A percentile compares a stretch with the other conserved stretches of the same genome.
phyloP scores from a whole-genome alignment of 495 filamentous ascomycete genomes.

The Penicillium bialowiezense region DNA sequence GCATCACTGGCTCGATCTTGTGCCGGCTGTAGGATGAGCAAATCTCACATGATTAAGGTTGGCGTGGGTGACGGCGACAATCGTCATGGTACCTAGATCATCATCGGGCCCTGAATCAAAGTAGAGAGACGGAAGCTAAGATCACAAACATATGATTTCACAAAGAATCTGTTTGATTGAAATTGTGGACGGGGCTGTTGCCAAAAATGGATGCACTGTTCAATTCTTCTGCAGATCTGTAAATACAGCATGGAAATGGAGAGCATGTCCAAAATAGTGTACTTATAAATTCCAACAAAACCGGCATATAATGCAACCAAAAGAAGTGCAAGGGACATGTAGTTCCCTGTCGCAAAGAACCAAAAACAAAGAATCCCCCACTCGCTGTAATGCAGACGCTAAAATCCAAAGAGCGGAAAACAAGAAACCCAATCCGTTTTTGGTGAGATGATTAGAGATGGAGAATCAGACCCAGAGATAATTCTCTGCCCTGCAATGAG shows the following conservation, averaged over 20 bases:
- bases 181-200: too few relatives aligned
- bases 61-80: not conserved
- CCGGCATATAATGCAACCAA: slow-evolving; percentile 3
- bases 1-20: too few relatives aligned
- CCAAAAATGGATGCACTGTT: too few relatives aligned
- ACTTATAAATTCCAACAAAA: not conserved
- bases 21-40: too few relatives aligned
- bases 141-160: too few relatives aligned
- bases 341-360: not conserved
- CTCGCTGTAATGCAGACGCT: slow-evolving; percentile 12
- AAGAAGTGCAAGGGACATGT: not conserved
- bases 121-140: too few relatives aligned
- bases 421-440: not conserved
- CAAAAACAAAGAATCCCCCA: slow-evolving; percentile 3
- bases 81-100: not conserved
- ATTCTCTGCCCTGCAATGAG: not conserved
- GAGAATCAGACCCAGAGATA: not conserved
- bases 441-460: not conserved
- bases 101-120: too few relatives aligned
- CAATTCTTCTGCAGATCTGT: not conserved
- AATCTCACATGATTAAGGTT: too few relatives aligned
- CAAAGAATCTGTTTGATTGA: too few relatives aligned
- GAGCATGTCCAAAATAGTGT: not conserved
- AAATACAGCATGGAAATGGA: not conserved
- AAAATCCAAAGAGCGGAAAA: not conserved